Conservation (phyloP, 805 yeast genomes). For the Lipomyces sp. region DNA sequence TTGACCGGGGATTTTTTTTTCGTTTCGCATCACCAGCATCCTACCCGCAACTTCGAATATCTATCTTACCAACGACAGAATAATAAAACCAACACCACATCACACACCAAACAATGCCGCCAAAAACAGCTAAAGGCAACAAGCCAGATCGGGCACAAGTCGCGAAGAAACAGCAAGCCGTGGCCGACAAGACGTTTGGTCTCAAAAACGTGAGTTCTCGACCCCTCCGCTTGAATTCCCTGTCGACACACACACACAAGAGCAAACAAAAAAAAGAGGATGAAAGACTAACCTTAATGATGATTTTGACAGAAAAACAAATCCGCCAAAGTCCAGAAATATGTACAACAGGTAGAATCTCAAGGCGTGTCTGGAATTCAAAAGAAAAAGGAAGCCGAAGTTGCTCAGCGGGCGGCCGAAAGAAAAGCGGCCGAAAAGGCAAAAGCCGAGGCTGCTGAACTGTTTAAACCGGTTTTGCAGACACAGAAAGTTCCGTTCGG, state of each 20-base stretch:
- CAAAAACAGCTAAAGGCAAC: conserved; percentile 62
- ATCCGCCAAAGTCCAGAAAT: conserved; percentile 84
- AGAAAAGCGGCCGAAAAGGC: conserved; percentile 92
- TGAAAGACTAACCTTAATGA: background rate
- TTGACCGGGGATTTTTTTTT: too few relatives aligned
- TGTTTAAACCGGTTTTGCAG: conserved; percentile 68
- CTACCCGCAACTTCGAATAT: too few relatives aligned
- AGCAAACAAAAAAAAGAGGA: background rate
- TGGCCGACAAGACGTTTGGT: conserved; percentile 92
- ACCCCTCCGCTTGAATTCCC: too few relatives aligned
- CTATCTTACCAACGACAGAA: too few relatives aligned
- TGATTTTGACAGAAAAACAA: conserved; percentile 63
- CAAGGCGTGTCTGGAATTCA: conserved; percentile 60
- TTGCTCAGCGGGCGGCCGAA: conserved; percentile 68
- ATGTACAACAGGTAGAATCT: conserved; percentile 66
- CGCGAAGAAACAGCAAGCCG: conserved; percentile 60
- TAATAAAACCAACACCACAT: too few relatives aligned
- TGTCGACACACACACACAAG: background rate
- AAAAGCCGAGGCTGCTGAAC: conserved; percentile 79
- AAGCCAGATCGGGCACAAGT: conserved; percentile 60
- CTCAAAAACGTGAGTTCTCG: conserved; percentile 62
- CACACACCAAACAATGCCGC: conserved; percentile 61
- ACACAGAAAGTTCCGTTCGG: conserved; percentile 92
- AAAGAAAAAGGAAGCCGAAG: conserved; percentile 77
- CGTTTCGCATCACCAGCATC: too few relatives aligned